Conservation (phyloP, 2,329 filamentous ascomycete genomes). For the Reticulascus tulasneorum region DNA sequence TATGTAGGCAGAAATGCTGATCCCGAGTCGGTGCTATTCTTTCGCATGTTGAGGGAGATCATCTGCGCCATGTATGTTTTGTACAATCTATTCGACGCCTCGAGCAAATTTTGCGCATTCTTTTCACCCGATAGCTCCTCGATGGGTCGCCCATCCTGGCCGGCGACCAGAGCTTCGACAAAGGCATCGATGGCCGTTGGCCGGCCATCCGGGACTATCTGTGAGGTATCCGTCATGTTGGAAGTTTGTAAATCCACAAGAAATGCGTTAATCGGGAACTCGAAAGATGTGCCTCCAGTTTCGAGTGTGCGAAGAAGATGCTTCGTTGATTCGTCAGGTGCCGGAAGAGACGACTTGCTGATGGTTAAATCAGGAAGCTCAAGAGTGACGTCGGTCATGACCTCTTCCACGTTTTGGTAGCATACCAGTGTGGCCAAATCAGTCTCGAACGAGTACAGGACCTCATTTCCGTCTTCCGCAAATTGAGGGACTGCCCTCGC, state of each 20-base stretch:
- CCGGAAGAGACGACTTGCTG: conserved; percentile 5
- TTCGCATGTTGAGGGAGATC: conserved; percentile 21
- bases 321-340: conserved; percentile 10
- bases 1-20: conserved; percentile 5
- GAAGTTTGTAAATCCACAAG: not conserved
- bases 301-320: not conserved
- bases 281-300: conserved; percentile 1
- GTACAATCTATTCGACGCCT: conserved; percentile 17
- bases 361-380: conserved; percentile 16
- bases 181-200: conserved; percentile 13
- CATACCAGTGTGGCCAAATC: conserved; percentile 18
- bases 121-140: conserved; percentile 11
- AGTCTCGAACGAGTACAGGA: conserved; percentile 11
- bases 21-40: conserved; percentile 3
- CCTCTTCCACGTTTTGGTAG: conserved; percentile 19
- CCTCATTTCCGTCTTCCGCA: conserved; percentile 7
- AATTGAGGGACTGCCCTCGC: not conserved
- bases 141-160: conserved; percentile 10
- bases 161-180: conserved; percentile 14
- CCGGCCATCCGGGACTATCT: not conserved
- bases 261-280: conserved; percentile 1
- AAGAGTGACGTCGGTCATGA: conserved; percentile 18
- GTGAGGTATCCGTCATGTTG: not conserved
- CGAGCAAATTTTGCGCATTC: conserved; percentile 13
- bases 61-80: conserved; percentile 22